Percentiles rank a stretch among this genome's conserved stretches.
These are phyloP conservation scores for Pterula multifida DNA, from an alignment of 1,284 basidiomycete species.

Conservation along the genomic window DNA sequence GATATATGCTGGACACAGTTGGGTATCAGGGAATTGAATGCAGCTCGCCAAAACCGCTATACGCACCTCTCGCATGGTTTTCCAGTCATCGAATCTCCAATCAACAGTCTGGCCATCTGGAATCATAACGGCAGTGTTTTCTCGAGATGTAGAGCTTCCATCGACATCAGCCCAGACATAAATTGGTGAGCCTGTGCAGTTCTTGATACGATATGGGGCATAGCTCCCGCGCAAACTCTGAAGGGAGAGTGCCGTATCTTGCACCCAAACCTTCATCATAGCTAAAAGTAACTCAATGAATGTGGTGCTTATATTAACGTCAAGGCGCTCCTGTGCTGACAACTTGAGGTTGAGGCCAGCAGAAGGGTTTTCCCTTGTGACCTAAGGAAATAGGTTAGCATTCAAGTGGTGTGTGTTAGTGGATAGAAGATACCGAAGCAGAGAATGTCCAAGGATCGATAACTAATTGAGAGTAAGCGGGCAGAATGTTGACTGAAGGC, in stretches of 20 bases:
- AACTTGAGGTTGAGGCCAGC: slow-evolving; percentile 54
- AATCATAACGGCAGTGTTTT: slow-evolving; percentile 40
- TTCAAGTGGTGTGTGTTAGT: too few relatives aligned
- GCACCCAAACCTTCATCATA: slow-evolving; percentile 60
- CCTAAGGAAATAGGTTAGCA: slow-evolving; percentile 21
- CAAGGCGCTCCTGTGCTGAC: slow-evolving; percentile 74
- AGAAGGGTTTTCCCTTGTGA: slow-evolving; percentile 36
- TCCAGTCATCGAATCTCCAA: slow-evolving; percentile 98
- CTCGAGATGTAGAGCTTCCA: slow-evolving; percentile 32
- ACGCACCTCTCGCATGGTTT: slow-evolving; percentile 81
- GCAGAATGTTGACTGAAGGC: slow-evolving; percentile 1
- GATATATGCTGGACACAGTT: slow-evolving; percentile 55
- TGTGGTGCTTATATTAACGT: slow-evolving; percentile 87
- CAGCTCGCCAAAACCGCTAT: background rate
- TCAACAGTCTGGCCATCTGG: slow-evolving; percentile 73
- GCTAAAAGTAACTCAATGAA: slow-evolving; percentile 84
- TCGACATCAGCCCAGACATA: slow-evolving; percentile 75
- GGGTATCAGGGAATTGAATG: slow-evolving; percentile 6
- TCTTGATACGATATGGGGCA: slow-evolving; percentile 89
- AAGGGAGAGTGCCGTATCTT: slow-evolving; percentile 62
- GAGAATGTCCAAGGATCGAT: slow-evolving; percentile 96
- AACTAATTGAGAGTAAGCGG: slow-evolving; percentile 30
- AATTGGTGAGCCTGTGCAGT: slow-evolving; percentile 80
- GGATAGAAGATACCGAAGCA: slow-evolving; percentile 61
- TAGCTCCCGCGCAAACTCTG: slow-evolving; percentile 74